Conservation (phyloP, 352 stramenopile genomes). For the Globisporangium viniferum region DNA sequence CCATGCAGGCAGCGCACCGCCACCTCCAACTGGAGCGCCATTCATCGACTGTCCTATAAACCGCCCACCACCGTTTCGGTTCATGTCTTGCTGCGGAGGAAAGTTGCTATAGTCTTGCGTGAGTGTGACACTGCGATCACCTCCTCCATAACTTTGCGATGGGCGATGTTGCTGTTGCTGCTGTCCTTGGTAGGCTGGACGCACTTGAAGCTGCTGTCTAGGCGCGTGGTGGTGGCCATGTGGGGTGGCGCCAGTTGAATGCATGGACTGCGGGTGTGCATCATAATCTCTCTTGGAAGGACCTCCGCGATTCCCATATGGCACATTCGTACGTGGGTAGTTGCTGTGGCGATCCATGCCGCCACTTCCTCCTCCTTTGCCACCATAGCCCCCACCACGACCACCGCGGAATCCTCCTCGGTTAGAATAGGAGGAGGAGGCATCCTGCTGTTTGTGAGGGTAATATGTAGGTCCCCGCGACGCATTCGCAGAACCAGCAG, state of each 20-base stretch:
- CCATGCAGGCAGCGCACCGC: constrained; percentile 4
- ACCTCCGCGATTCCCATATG: constrained; percentile 1
- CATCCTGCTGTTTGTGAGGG: constrained; percentile 2
- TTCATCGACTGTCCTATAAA: constrained; percentile 10
- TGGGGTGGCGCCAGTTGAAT: not conserved
- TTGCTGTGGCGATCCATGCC: constrained; percentile 7
- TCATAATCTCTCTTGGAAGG: constrained; percentile 8
- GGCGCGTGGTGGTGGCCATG: constrained; percentile 7
- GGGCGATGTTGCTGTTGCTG: constrained; percentile 7
- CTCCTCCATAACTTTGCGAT: constrained; percentile 2
- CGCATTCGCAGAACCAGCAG: constrained; percentile 1
- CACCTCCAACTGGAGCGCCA: not conserved
- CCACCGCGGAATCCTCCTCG: constrained; percentile 12
- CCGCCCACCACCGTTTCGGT: not conserved
- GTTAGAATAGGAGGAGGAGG: constrained; percentile 4
- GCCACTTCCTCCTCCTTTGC: constrained; percentile 8
- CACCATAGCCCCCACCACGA: constrained; percentile 9
- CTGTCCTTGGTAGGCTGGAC: constrained; percentile 7
- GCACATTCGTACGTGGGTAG: constrained; percentile 10
- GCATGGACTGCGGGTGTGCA: not conserved
- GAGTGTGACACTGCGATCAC: constrained; percentile 11
- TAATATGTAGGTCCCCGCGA: not conserved
- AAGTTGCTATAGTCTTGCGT: constrained; percentile 14
- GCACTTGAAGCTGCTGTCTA: constrained; percentile 16
- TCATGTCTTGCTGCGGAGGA: constrained; percentile 10